Base-by-base conservation (phyloP, 345 rosid species). In the Citropsis articulata region DNA sequence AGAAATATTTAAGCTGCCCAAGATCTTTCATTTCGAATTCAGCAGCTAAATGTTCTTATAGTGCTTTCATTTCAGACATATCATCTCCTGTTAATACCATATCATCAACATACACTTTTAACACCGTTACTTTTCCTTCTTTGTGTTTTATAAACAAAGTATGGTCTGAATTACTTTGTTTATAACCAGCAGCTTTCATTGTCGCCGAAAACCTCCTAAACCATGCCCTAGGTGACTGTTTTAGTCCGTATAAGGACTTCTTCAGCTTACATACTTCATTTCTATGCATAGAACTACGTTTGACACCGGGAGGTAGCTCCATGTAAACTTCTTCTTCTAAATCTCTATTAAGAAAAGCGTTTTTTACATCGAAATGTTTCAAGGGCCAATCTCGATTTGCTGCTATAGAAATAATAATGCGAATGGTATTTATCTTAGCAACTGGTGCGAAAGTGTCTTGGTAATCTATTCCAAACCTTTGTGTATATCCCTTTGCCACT, bases 1-100 rank as follows among this genome's bases (percentile, higher is more conserved):
- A 18, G 21, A 73, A 35, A 6, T 73, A 61, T 60, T 60, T 73
- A 18, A 73, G 27, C 10, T 59, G 3, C 1, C 67, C 7, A 9
- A 73, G 50, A 6, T 73, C 14, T n/a, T 73, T 60, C 2, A 73
- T 73, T 21, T 73, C 67, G 35, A 73, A 60, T 18, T 73, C n/a
- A 21, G 4, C 3, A 2, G 30, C 25, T 7, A 73, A 35, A 73
- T 60, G 38, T 6, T 73, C 21, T 19, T 73, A 0, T 21, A 73
- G n/a, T n/a, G 6, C 18, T 21, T 40, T 30, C n/a, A 69, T 38
- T 30, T 59, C 25, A 14, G 7, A 21, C 0, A 10, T 0, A 45
- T 69, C 53, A n/a, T 18, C 25, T 6, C 57, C 12, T 9, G 33
- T 69, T 13, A 69, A 4, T 14, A 69, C 22, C 13, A 69, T 35